These are phyloP conservation scores for Carex littledalei DNA, from an alignment of 176 grass and related monocot genomes.

Conservation along the genomic window DNA sequence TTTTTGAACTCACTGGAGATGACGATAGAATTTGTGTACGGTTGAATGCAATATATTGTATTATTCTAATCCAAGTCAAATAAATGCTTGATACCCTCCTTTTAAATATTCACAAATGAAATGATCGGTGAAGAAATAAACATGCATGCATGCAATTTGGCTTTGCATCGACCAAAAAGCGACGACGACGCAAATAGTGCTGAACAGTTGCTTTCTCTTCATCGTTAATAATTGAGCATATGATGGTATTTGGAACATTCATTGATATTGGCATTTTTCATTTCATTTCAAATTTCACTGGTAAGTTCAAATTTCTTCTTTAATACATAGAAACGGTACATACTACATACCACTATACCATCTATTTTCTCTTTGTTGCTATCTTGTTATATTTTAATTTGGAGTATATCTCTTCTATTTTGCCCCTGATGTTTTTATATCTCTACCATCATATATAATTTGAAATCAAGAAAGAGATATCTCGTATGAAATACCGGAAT, in stretches of 20 bases:
- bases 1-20: not conserved
- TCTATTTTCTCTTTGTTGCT: not conserved
- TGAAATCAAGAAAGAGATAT: not conserved
- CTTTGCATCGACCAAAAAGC: not conserved
- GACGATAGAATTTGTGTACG: not conserved
- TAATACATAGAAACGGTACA: not conserved
- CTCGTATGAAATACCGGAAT: not conserved
- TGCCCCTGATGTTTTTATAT: not conserved
- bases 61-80: slow-evolving; percentile 10
- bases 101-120: not conserved
- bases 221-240: slow-evolving; percentile 4
- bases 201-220: slow-evolving; percentile 2
- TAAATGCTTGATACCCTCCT: not conserved
- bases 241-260: slow-evolving; percentile 15
- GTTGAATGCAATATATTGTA: not conserved
- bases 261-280: not conserved
- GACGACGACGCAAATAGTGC: not conserved
- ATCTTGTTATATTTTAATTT: not conserved
- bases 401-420: not conserved
- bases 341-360: not conserved
- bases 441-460: not conserved
- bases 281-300: not conserved
- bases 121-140: not conserved
- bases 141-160: not conserved
- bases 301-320: not conserved